Base-by-base conservation (phyloP, 805 yeast genomes). In the Teunomyces panamensis region DNA sequence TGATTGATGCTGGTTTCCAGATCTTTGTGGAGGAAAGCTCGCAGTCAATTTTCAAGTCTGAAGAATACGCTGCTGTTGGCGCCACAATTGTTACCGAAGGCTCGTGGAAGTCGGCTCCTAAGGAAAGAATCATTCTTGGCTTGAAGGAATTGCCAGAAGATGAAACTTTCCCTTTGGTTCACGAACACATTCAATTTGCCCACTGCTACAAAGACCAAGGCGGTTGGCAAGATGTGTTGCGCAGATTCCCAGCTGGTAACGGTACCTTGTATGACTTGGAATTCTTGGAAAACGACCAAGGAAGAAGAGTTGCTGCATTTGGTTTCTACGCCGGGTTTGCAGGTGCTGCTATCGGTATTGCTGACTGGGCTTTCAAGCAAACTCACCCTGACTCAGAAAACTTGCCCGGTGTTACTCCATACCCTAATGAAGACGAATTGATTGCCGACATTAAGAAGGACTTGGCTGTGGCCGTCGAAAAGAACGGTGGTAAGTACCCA, bases 281-380 rank as follows among this genome's bases (percentile, higher is more conserved):
- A 73, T 94, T 94, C 64, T 76, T 94, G 66, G 95, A 88, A 68
- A 89, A 94, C 66, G 97, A 87, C 58, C 84, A 81, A 62, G 98
- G 98, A 30, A 87, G 99, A 77, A 87, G 99, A 73, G 99, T 94
- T 27, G 99, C 99, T 39, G 99, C 99, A 7, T 94, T 94, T 65
- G 99, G 99, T n/a, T 94, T 81, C 77, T 92, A 92, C 68, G 99
- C 99, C 39, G 99, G 99, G n/a, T 94, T 94, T 67, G 99, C 98
- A 5, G 99, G 99, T 62, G 99, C 99, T 30, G 99, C 99, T 30
- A 72, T 94, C 47, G 99, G 99, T 60, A 77, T 92, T 44, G 81
- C 81, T 67, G 96, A 90, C 69, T 94, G 98, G 97, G 87, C 96
- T 44, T 85, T 87, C 73, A 92, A 92, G 69, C 92, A 88, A 68